A percentile compares a stretch with the other conserved stretches of the same genome.
Conservation (phyloP, 2,329 filamentous ascomycete species). For the Iodosphaeria phyllophila region DNA sequence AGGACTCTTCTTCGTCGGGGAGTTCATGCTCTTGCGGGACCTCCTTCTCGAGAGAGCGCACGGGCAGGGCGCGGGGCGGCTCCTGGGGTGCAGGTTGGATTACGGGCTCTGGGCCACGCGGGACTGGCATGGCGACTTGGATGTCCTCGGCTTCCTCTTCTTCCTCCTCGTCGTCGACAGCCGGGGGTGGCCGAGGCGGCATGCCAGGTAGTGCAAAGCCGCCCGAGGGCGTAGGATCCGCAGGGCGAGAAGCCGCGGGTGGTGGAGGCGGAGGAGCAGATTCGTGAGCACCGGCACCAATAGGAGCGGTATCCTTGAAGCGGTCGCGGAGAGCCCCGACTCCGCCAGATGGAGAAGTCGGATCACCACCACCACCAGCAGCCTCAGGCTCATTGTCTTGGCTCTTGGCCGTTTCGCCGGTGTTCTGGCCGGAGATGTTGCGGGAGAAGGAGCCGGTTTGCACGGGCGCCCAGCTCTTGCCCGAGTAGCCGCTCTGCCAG, state of each 20-base stretch:
- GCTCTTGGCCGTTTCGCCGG: constrained; percentile 30
- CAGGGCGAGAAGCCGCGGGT: constrained; percentile 40
- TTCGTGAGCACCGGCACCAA: constrained; percentile 18
- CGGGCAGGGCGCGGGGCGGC: constrained; percentile 41
- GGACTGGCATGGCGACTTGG: constrained; percentile 70
- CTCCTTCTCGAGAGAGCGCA: constrained; percentile 39
- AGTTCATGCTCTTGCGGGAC: constrained; percentile 46
- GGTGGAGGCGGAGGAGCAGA: constrained; percentile 39
- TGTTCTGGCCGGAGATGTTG: constrained; percentile 40
- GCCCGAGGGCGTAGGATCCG: constrained; percentile 32
- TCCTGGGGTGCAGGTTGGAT: constrained; percentile 29
- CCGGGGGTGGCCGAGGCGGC: constrained; percentile 37
- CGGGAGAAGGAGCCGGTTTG: constrained; percentile 55
- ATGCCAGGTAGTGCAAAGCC: constrained; percentile 67
- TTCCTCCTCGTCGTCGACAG: constrained; percentile 37
- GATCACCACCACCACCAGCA: too few relatives aligned
- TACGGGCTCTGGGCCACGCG: constrained; percentile 37
- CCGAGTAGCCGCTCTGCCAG: constrained; percentile 83
- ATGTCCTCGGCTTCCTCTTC: constrained; percentile 43
- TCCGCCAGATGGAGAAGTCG: constrained; percentile 40
- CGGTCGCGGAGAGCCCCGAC: constrained; percentile 63
- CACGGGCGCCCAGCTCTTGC: constrained; percentile 80
- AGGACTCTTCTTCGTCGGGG: constrained; percentile 41
- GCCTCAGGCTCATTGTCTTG: constrained; percentile 28
- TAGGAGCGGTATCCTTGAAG: constrained; percentile 42